Percentiles rank a stretch among this genome's conserved stretches.
phyloP scores from a whole-genome alignment of 768 basidiomycete genomes.

The Podaxis pistillaris region DNA sequence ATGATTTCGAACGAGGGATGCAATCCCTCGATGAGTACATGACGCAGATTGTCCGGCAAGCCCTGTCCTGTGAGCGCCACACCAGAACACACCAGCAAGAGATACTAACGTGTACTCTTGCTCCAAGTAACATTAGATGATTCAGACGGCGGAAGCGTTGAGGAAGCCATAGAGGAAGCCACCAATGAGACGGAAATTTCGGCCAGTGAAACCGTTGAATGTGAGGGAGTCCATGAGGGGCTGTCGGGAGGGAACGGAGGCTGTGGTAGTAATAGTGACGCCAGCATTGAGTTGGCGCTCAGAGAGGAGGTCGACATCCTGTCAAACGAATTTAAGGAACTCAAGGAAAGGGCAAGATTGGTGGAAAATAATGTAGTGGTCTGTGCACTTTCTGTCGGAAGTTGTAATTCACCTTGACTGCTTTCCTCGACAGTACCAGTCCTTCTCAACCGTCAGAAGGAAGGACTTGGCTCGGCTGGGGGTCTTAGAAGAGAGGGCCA shows the following conservation, averaged over 20 bases:
- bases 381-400: not conserved
- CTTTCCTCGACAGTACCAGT: not conserved
- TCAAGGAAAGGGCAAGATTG: not conserved
- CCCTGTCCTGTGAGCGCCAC: not conserved
- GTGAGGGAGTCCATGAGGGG: too few species aligned
- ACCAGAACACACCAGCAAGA: not conserved
- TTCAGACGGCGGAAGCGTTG: too few species aligned
- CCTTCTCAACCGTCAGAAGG: not conserved
- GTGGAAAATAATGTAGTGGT: not conserved
- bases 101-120: too few species aligned
- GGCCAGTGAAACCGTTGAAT: not conserved
- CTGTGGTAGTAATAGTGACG: not conserved
- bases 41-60: not conserved
- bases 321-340: not conserved
- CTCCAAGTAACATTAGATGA: too few species aligned
- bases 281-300: not conserved
- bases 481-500: not conserved
- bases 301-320: not conserved
- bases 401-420: not conserved
- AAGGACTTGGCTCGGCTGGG: not conserved
- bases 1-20: not conserved
- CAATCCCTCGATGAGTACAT: not conserved
- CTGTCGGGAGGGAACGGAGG: not conserved
- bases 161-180: too few species aligned
- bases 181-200: too few species aligned